phyloP scores from a whole-genome alignment of 2,329 filamentous ascomycete genomes.

The Botrytis hyacinthi region DNA sequence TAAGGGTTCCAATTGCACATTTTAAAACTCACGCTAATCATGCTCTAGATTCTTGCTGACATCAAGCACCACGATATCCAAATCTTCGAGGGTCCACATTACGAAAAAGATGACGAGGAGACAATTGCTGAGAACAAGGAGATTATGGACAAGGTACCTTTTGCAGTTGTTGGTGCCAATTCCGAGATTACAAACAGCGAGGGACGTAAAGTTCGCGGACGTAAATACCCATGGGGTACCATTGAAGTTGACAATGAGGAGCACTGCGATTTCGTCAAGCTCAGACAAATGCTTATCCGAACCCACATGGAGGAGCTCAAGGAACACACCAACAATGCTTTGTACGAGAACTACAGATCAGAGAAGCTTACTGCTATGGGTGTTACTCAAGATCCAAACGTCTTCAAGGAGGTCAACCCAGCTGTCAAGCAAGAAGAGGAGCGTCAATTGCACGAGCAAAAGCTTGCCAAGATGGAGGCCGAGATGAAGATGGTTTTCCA shows the following conservation, averaged over 20 bases:
- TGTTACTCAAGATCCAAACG: conserved; percentile 95
- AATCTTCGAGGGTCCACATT: conserved; percentile 97
- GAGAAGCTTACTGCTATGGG: conserved; percentile 99
- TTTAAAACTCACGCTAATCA: conserved; percentile 23
- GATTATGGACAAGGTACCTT: conserved; percentile 99
- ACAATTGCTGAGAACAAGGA: conserved; percentile 99
- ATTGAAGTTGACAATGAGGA: conserved; percentile 99
- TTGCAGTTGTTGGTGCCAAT: conserved; percentile 96
- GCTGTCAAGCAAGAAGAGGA: conserved; percentile 99
- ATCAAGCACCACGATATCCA: conserved; percentile 97
- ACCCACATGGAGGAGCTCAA: conserved; percentile 99
- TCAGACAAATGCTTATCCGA: conserved; percentile 99
- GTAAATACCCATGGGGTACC: conserved; percentile 95
- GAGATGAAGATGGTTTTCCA: conserved; percentile 99
- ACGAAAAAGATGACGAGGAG: conserved; percentile 98
- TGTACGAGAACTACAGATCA: conserved; percentile 99
- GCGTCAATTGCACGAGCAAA: conserved; percentile 96
- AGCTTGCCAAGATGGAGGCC: conserved; percentile 99
- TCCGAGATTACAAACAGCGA: conserved; percentile 88
- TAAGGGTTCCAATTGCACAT: conserved; percentile 51
- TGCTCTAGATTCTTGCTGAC: conserved; percentile 82
- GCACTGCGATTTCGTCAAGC: conserved; percentile 99
- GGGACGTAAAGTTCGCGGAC: conserved; percentile 92
- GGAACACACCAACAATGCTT: conserved; percentile 98
- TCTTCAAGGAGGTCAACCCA: conserved; percentile 99